Evolutionary conservation across 2,329 filamentous ascomycete genomes (phyloP).

Genomic region (Knoxdaviesia proteae): DNA sequence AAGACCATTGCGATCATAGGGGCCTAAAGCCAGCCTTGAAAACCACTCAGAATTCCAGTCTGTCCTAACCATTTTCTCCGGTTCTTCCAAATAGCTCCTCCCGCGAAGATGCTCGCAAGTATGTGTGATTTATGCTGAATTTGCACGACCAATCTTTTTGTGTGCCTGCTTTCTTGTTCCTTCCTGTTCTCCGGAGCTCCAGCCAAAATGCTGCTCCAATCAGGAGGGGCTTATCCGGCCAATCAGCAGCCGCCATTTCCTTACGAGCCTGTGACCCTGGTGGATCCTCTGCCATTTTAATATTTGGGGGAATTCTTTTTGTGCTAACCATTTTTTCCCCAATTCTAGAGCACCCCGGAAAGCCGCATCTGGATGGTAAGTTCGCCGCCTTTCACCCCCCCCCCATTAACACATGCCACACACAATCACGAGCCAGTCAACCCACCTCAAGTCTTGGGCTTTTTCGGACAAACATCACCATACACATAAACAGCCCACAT

Average conservation of each 20-base stretch:
- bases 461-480: not conserved
- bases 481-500: not conserved
- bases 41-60: not conserved
- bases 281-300: too few relatives aligned
- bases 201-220: too few relatives aligned
- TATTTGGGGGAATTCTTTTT: not conserved
- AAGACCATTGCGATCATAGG: not conserved
- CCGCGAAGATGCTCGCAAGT: constrained; percentile 47
- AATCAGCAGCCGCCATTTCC: too few relatives aligned
- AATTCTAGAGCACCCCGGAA: constrained; percentile 42
- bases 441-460: too few relatives aligned
- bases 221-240: too few relatives aligned
- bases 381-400: constrained; percentile 8
- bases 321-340: constrained; percentile 16
- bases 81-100: constrained; percentile 26
- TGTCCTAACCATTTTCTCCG: not conserved
- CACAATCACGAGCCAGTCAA: not conserved
- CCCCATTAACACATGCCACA: constrained; percentile 2
- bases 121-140: constrained; percentile 14
- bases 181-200: too few relatives aligned
- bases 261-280: too few relatives aligned
- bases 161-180: too few relatives aligned
- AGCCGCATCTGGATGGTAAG: constrained; percentile 46
- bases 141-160: too few relatives aligned
- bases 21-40: not conserved